Evolutionary conservation across 169 alveolate species (phyloP), one percentile per base, ranked within the genome.

Genomic region (Plasmodium fragile): DNA sequence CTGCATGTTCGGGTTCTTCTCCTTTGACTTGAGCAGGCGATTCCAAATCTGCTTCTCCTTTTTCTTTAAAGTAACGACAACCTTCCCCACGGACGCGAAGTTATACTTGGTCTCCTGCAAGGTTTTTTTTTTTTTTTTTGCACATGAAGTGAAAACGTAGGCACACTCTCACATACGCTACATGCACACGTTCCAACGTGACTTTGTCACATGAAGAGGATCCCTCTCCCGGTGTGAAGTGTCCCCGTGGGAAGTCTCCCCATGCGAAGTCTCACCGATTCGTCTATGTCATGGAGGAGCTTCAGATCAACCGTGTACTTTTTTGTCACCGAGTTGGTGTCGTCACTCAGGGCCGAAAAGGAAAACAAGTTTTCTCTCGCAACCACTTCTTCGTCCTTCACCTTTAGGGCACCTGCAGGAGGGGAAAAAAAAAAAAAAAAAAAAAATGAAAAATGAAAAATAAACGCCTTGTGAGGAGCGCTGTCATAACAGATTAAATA

Each of bases 11-110:
- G 97, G 96, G 25, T 96, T 85, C 92, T 97, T 97, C 65, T 97
- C 98, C 70, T 87, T 95, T 91, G 97, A 96, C 85, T 95, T 95
- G 45, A 96, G 90, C 36, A 97, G 95, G 82, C 97, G 94, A 36
- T 96, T 95, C 98, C 99, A 98, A 43, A 97, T 96, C 18, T 78
- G 92, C 30, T 94, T 90, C 32, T 94, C 84, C 80, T 95, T 95
- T 95, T 98, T 98, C 69, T 94, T 95, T 59, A 98, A 96, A 1
- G 98, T 97, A 25, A 97, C 96, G 2, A 97, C 95, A 73, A 97
- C 95, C 53, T 97, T 93, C 3, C 99, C 99, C 89, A 97, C 98
- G 30, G 99, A 98, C 11, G 97, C 98, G 77, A 97, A 95, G 22
- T 97, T 93, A 81, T 97, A 97, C 84, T 95, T 97, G 28, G 98